Evolutionary conservation across 2,329 filamentous ascomycete genomes (phyloP).

Genomic region (Chaetoscypha palmicola): DNA sequence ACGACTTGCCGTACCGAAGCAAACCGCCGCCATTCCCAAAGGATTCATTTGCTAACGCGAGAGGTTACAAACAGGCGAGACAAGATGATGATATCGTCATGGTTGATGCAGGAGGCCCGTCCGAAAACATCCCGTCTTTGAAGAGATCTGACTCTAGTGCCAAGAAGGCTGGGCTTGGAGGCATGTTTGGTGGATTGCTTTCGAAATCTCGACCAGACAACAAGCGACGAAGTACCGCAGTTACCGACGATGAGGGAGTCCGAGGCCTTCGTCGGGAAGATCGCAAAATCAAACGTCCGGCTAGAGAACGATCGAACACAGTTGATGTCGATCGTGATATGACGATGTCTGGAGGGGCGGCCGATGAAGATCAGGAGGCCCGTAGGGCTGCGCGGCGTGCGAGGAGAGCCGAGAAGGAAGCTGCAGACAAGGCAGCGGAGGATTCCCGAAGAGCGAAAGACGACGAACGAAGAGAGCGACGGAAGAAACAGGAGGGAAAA

Average conservation of each 20-base stretch:
- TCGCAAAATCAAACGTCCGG: constrained; percentile 30
- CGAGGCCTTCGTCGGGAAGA: constrained; percentile 30
- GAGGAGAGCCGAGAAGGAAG: constrained; percentile 45
- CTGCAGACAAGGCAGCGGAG: constrained; percentile 41
- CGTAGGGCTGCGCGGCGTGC: constrained; percentile 56
- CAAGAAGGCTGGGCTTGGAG: constrained; percentile 52
- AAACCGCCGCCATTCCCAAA: constrained; percentile 21
- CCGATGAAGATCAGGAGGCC: constrained; percentile 54
- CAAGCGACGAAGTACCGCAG: constrained; percentile 44
- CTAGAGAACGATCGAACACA: constrained; percentile 32
- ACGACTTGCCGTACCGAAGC: constrained; percentile 25
- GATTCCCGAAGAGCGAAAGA: constrained; percentile 52
- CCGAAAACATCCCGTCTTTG: constrained; percentile 32
- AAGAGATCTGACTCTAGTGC: constrained; percentile 56
- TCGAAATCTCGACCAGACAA: constrained; percentile 40
- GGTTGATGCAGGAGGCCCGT: constrained; percentile 45
- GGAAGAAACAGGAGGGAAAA: constrained; percentile 50
- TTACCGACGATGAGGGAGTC: constrained; percentile 43
- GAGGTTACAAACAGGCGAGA: constrained; percentile 53
- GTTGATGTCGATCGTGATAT: constrained; percentile 41
- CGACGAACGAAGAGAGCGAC: constrained; percentile 48
- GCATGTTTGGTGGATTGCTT: constrained; percentile 52
- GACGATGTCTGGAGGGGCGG: constrained; percentile 37
- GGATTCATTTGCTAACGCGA: constrained; percentile 33
- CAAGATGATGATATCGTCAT: constrained; percentile 58